Conservation (phyloP, 176 grass and related monocot genomes). For the Oryza glaberrima region DNA sequence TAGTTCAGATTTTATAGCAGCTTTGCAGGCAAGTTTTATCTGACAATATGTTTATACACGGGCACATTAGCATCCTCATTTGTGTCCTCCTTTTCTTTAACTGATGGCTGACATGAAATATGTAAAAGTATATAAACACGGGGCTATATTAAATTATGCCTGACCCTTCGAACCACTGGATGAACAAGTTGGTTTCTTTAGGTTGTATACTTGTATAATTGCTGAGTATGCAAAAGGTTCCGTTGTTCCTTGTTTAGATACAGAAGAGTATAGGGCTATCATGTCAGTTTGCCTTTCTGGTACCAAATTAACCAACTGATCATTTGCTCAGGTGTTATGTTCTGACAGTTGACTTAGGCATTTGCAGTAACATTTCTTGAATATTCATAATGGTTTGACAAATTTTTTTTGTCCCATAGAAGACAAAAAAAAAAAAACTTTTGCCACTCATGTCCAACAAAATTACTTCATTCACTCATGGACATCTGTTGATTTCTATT, state of each 20-base stretch:
- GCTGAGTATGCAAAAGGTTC: not conserved
- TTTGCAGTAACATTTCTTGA: constrained; percentile 3
- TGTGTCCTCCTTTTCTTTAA: constrained; percentile 11
- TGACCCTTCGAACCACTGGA: not conserved
- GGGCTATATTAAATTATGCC: constrained; percentile 9
- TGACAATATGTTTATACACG: not conserved
- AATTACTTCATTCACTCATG: not conserved
- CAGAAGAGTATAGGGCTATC: not conserved
- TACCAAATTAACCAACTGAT: not conserved
- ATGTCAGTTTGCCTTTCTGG: not conserved
- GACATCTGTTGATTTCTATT: not conserved
- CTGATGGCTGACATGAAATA: not conserved
- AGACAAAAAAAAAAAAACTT: not conserved
- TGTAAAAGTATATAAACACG: not conserved
- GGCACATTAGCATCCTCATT: constrained; percentile 28
- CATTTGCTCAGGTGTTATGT: not conserved
- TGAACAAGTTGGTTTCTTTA: constrained; percentile 7
- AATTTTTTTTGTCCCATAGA: not conserved
- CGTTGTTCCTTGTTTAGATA: not conserved
- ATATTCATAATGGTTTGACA: not conserved
- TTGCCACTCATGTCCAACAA: not conserved
- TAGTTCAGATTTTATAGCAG: constrained; percentile 69
- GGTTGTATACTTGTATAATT: constrained; percentile 10
- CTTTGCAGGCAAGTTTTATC: constrained; percentile 73
- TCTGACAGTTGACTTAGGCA: not conserved